Evolutionary conservation across 1,284 basidiomycete species (phyloP).

Genomic region (Fomitopsis betulina): DNA sequence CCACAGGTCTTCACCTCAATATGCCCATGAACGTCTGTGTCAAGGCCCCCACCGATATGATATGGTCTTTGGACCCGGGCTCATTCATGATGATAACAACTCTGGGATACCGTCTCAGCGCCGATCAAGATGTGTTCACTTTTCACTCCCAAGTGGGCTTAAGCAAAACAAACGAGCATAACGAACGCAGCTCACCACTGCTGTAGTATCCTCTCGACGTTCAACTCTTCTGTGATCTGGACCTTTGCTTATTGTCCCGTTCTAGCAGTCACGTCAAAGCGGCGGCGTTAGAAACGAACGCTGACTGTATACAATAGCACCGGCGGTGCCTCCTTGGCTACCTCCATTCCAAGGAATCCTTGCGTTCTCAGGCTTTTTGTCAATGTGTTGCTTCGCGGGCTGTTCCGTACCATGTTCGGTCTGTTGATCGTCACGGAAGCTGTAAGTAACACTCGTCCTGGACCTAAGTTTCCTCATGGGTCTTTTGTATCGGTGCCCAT

Average conservation of each 20-base stretch:
- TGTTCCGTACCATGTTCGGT: not conserved
- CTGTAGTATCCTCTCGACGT: too few species aligned
- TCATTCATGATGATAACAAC: too few species aligned
- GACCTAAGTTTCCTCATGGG: not conserved
- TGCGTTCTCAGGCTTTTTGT: not conserved
- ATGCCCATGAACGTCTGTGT: too few species aligned
- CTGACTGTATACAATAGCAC: not conserved
- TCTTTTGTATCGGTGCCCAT: not conserved
- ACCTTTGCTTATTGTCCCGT: not conserved
- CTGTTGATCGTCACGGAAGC: not conserved
- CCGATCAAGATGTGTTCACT: too few species aligned
- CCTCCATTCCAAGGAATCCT: not conserved
- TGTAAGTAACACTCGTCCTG: not conserved
- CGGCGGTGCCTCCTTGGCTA: not conserved
- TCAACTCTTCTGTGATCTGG: too few species aligned
- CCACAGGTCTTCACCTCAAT: too few species aligned
- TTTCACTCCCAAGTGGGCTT: too few species aligned
- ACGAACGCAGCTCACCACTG: too few species aligned
- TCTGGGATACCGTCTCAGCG: too few species aligned
- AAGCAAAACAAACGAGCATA: too few species aligned
- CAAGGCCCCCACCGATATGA: too few species aligned
- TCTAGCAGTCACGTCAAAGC: not conserved
- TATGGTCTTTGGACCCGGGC: too few species aligned
- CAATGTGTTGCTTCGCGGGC: not conserved
- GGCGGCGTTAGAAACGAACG: not conserved